phyloP scores from a whole-genome alignment of 345 rosid species.

The Syzygium oleosum region DNA sequence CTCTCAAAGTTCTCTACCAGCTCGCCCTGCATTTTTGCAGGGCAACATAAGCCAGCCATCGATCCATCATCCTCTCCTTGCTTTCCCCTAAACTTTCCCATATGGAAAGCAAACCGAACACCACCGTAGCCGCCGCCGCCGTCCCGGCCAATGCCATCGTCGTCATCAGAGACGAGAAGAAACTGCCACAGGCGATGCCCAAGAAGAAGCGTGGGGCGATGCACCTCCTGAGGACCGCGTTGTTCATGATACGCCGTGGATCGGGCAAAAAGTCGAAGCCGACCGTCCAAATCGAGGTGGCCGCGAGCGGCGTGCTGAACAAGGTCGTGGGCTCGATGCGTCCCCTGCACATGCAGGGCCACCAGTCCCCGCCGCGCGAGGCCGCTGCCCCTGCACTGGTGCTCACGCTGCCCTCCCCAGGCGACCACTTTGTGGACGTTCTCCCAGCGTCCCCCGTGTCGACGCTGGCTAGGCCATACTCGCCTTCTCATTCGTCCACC shows the following conservation, averaged over 20 bases:
- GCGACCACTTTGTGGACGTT: constrained; percentile 17
- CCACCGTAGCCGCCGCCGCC: not conserved
- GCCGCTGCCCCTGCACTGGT: not conserved
- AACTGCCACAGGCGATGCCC: not conserved
- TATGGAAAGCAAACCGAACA: not conserved
- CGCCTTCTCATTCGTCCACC: not conserved
- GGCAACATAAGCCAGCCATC: not conserved
- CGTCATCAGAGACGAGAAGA: not conserved
- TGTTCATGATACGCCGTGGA: constrained; percentile 31
- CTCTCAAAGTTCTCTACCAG: not conserved
- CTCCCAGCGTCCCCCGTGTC: constrained; percentile 5
- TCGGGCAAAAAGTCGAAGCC: constrained; percentile 17
- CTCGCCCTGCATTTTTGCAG: not conserved
- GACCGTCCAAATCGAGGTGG: constrained; percentile 5
- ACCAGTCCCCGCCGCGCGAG: constrained; percentile 14
- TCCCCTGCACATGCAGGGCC: constrained; percentile 24
- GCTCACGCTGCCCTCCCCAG: not conserved
- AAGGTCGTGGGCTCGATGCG: constrained; percentile 44
- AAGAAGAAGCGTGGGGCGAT: constrained; percentile 32
- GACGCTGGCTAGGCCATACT: not conserved
- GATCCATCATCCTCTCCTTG: not conserved
- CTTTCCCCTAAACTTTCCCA: not conserved
- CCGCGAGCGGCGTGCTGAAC: constrained; percentile 20
- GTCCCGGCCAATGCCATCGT: not conserved
- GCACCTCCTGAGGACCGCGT: constrained; percentile 33